These are phyloP conservation scores for Hemerocallis citrina DNA, from an alignment of 106 monocot genomes.

Conservation along the genomic window DNA sequence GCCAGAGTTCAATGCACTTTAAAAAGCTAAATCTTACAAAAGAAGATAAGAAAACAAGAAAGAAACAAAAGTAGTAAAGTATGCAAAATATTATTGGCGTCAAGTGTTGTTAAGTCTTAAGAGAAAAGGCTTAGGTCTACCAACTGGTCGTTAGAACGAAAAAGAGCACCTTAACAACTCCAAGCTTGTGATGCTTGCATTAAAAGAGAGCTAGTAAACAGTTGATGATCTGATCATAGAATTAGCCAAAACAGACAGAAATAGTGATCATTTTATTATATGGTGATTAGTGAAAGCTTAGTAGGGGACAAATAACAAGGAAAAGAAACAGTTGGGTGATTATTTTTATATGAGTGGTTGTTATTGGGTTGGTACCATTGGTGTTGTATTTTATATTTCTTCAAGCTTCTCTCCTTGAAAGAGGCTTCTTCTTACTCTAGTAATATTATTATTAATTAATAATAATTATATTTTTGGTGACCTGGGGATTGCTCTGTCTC, in stretches of 20 bases:
- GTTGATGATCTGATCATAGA: too few species aligned
- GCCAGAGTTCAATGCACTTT: too few species aligned
- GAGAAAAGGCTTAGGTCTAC: conserved; percentile 79
- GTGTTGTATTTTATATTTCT: conserved; percentile 1
- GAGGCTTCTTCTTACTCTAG: conserved; percentile 8
- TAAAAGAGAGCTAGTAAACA: conserved; percentile 21
- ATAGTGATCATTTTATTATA: conserved; percentile 17
- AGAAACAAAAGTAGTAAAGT: too few species aligned
- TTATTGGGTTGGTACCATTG: neutral
- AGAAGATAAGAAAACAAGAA: too few species aligned
- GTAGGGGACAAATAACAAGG: conserved; percentile 3
- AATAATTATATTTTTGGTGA: conserved; percentile 26
- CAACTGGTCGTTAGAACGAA: conserved; percentile 90
- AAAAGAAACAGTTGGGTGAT: neutral
- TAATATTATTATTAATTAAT: conserved; percentile 1
- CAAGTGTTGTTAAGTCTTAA: conserved; percentile 24
- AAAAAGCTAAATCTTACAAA: too few species aligned
- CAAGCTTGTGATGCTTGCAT: conserved; percentile 20
- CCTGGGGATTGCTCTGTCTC: conserved; percentile 76
- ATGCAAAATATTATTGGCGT: too few species aligned
- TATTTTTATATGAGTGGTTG: neutral
- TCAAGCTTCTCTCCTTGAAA: conserved; percentile 3
- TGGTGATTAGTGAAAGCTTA: conserved; percentile 14
- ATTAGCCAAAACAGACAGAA: too few species aligned
- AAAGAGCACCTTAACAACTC: conserved; percentile 50